Evolutionary conservation across 805 yeast species (phyloP).

Genomic region (Kurtzmaniella cleridarum): DNA sequence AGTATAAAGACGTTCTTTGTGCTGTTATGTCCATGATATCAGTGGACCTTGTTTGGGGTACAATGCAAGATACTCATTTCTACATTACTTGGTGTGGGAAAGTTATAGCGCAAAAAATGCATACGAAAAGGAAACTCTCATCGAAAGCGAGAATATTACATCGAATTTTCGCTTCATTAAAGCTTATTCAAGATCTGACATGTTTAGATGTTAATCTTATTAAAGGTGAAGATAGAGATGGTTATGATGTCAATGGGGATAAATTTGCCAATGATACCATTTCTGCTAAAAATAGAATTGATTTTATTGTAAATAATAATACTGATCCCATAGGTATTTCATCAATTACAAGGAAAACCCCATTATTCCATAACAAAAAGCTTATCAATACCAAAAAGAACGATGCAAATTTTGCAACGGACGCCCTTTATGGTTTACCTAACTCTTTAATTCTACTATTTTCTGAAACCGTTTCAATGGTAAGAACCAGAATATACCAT

Average conservation of each 20-base stretch:
- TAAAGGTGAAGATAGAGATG: conserved; percentile 27
- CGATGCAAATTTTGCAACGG: conserved; percentile 62
- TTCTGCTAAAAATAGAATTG: conserved; percentile 13
- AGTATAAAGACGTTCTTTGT: conserved; percentile 78
- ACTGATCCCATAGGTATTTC: background rate
- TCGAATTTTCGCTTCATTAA: conserved; percentile 69
- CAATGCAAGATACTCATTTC: conserved; percentile 77
- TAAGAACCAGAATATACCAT: conserved; percentile 57
- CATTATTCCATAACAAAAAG: conserved; percentile 37
- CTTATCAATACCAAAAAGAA: conserved; percentile 43
- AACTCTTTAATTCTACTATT: conserved; percentile 70
- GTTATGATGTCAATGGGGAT: conserved; percentile 33
- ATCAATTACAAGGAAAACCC: conserved; percentile 12
- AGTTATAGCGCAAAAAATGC: conserved; percentile 66
- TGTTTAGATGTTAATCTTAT: conserved; percentile 34
- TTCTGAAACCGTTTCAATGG: conserved; percentile 63
- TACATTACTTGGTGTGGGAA: conserved; percentile 74
- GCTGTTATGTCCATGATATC: conserved; percentile 84
- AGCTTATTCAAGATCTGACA: conserved; percentile 74
- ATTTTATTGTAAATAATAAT: conserved; percentile 15
- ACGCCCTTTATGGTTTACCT: conserved; percentile 80
- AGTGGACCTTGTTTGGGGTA: conserved; percentile 86
- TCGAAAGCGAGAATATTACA: conserved; percentile 75
- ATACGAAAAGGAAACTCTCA: conserved; percentile 56
- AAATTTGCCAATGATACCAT: conserved; percentile 16